These are phyloP conservation scores for Polychaeton citri DNA, from an alignment of 2,329 filamentous ascomycete genomes.

Conservation along the genomic window DNA sequence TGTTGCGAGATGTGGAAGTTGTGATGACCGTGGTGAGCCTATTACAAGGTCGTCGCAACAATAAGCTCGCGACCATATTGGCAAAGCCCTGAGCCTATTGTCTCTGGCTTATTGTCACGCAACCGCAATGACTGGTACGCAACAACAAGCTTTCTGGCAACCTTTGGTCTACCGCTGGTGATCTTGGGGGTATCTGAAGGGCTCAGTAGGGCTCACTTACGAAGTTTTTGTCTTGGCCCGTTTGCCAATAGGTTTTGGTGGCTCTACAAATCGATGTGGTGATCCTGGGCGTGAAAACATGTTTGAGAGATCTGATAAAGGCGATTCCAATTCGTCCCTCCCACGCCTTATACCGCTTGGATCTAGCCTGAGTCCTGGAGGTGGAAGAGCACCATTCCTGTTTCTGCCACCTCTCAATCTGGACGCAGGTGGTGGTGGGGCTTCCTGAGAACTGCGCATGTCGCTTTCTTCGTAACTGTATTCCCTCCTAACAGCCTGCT, in stretches of 20 bases:
- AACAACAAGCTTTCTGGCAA: too few relatives aligned
- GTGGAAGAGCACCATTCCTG: slow-evolving; percentile 9
- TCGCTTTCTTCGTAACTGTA: slow-evolving; percentile 19
- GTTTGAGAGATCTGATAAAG: slow-evolving; percentile 20
- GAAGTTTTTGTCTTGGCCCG: slow-evolving; percentile 26
- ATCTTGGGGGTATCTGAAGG: too few relatives aligned
- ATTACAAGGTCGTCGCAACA: too few relatives aligned
- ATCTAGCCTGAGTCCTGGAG: slow-evolving; percentile 11
- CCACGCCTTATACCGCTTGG: slow-evolving; percentile 12
- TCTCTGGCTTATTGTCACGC: too few relatives aligned
- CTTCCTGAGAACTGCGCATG: slow-evolving; percentile 9
- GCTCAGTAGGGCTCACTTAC: too few relatives aligned
- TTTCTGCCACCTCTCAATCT: slow-evolving; percentile 1
- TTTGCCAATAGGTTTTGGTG: slow-evolving; percentile 16
- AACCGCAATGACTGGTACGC: too few relatives aligned
- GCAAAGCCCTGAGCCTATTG: too few relatives aligned
- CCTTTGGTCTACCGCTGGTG: too few relatives aligned
- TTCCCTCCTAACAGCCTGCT: slow-evolving; percentile 13
- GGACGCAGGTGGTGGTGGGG: not conserved
- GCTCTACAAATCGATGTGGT: slow-evolving; percentile 12
- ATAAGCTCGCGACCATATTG: too few relatives aligned
- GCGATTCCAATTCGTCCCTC: too few relatives aligned
- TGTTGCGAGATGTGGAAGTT: not conserved
- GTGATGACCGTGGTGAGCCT: too few relatives aligned
- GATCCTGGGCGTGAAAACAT: slow-evolving; percentile 17